phyloP scores from a whole-genome alignment of 257 asterid species.

The Jasminum sambac region DNA sequence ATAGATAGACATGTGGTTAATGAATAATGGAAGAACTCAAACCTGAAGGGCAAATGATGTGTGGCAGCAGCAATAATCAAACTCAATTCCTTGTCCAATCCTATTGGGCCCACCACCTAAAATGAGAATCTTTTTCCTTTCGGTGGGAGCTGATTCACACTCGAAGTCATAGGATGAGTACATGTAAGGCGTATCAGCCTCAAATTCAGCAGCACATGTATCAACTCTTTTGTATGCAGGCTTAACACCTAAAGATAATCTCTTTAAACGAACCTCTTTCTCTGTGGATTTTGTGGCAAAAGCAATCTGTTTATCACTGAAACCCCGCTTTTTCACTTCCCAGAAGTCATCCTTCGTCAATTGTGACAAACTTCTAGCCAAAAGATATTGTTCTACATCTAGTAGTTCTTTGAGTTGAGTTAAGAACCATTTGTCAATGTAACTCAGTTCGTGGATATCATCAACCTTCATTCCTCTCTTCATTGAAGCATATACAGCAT shows the following conservation, averaged over 20 bases:
- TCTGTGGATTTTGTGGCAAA: conserved; percentile 71
- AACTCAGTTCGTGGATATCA: conserved; percentile 73
- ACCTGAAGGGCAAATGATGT: conserved; percentile 95
- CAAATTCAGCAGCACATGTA: conserved; percentile 98
- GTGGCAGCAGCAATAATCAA: conserved; percentile 96
- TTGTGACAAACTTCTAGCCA: conserved; percentile 49
- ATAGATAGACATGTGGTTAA: too few species aligned
- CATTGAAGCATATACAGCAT: conserved; percentile 83
- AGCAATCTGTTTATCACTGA: conserved; percentile 89
- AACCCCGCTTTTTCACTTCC: conserved; percentile 93
- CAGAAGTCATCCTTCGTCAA: conserved; percentile 67
- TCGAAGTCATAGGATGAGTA: conserved; percentile 83
- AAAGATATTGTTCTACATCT: conserved; percentile 71
- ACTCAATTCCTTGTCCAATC: conserved; percentile 97
- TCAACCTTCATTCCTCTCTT: conserved; percentile 88
- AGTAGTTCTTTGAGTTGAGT: conserved; percentile 86
- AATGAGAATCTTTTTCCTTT: conserved; percentile 73
- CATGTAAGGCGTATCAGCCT: conserved; percentile 94
- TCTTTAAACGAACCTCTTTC: conserved; percentile 67
- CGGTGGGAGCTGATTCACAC: conserved; percentile 80
- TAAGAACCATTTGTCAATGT: conserved; percentile 87
- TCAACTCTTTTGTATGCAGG: conserved; percentile 91
- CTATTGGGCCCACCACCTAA: conserved; percentile 98
- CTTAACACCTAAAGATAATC: conserved; percentile 87
- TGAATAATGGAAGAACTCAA: too few species aligned